A percentile compares a stretch with the other conserved stretches of the same genome.
Evolutionary conservation across 257 asterid species (phyloP).

Genomic region (Gynochthodes officinalis): DNA sequence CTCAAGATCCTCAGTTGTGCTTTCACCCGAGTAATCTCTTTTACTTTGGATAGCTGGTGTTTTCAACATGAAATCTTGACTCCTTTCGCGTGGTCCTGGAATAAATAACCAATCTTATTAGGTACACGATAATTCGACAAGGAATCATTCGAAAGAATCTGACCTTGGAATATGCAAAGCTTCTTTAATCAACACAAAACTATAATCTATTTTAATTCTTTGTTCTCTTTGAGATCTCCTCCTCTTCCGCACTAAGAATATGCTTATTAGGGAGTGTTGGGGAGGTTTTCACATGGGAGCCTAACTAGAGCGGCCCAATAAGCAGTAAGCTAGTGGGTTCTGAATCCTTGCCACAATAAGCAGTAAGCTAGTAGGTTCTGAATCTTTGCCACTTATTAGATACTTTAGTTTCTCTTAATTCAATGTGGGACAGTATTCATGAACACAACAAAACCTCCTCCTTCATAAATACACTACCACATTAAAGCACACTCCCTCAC

Average conservation of each 20-base stretch:
- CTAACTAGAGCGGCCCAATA: too few species aligned
- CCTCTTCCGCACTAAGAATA: conserved; percentile 44
- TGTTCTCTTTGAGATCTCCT: conserved; percentile 19
- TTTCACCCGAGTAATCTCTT: conserved; percentile 51
- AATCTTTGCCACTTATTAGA: too few species aligned
- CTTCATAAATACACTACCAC: too few species aligned
- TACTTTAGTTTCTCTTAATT: too few species aligned
- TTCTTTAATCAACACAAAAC: conserved; percentile 16
- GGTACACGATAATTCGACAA: neutral
- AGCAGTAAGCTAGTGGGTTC: too few species aligned
- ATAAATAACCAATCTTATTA: neutral
- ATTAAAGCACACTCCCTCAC: too few species aligned
- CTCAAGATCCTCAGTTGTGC: conserved; percentile 58
- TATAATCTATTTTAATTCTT: conserved; percentile 17
- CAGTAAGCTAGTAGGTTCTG: too few species aligned
- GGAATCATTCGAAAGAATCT: neutral
- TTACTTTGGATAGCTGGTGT: conserved; percentile 43
- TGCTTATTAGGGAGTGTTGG: conserved; percentile 23
- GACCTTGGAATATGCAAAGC: neutral
- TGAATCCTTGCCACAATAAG: too few species aligned
- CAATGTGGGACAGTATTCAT: too few species aligned
- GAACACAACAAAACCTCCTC: too few species aligned
- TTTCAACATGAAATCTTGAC: conserved; percentile 51
- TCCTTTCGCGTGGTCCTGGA: conserved; percentile 62
- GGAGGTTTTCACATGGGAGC: too few species aligned